Conservation (phyloP, 2,329 filamentous ascomycete species). For the Xylariales sp. region DNA sequence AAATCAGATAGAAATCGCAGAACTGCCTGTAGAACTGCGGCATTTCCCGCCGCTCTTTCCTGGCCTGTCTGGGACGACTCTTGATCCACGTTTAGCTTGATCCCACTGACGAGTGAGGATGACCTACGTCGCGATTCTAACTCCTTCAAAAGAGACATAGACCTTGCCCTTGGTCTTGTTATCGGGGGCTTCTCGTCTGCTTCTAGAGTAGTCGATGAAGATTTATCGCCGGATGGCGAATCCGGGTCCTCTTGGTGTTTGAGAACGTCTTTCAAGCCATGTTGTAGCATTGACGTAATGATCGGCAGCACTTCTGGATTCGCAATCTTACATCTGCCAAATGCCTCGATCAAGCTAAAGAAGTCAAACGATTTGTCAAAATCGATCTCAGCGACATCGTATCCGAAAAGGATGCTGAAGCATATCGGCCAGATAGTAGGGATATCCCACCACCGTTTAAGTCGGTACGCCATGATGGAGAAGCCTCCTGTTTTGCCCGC, state of each 20-base stretch:
- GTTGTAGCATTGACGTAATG: slow-evolving; percentile 81
- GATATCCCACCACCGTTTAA: slow-evolving; percentile 86
- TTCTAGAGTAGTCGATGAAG: slow-evolving; percentile 14
- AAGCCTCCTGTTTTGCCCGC: slow-evolving; percentile 81
- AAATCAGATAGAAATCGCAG: slow-evolving; percentile 76
- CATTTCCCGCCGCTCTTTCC: slow-evolving; percentile 51
- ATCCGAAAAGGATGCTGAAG: slow-evolving; percentile 82
- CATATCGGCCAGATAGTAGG: slow-evolving; percentile 81
- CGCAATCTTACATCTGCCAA: slow-evolving; percentile 62
- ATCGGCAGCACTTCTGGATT: slow-evolving; percentile 77
- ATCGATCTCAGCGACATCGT: slow-evolving; percentile 71
- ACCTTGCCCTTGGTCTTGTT: slow-evolving; percentile 46
- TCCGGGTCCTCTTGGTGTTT: slow-evolving; percentile 57
- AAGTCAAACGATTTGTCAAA: slow-evolving; percentile 71
- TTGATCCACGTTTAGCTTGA: slow-evolving; percentile 20
- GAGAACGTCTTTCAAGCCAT: slow-evolving; percentile 69
- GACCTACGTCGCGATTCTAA: slow-evolving; percentile 49
- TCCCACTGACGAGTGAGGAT: no score
- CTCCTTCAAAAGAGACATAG: slow-evolving; percentile 62
- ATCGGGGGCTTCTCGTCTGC: slow-evolving; percentile 20
- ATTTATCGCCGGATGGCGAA: slow-evolving; percentile 37
- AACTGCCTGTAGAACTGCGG: slow-evolving; percentile 67
- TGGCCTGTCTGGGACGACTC: slow-evolving; percentile 37
- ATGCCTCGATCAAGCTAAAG: slow-evolving; percentile 68
- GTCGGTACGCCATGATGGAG: slow-evolving; percentile 71